Base-by-base conservation (phyloP, 1,139 yeast genomes). In the Zhuliangozyma parablackwelliae region DNA sequence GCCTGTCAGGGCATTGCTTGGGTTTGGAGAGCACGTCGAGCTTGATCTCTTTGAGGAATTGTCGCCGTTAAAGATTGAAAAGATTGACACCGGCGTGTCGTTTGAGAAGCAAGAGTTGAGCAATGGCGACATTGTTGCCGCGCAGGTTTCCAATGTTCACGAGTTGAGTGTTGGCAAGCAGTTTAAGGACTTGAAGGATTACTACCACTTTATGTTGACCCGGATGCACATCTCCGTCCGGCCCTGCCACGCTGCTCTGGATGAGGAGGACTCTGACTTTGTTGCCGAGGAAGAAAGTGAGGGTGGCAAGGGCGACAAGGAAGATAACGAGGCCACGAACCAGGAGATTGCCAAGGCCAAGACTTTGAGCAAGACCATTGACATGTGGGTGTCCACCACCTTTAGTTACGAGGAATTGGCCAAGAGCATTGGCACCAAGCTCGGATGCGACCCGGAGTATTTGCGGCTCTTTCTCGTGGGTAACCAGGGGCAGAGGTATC, bases 71-170 rank as follows among this genome's bases (percentile, higher is more conserved):
- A 75, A 77, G 53, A 69, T 87, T 35, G 86, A 82, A 29, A 54
- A 56, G 4, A 49, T 78, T 7, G 68, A 75, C 32, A 54, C 62
- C 4, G 53, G 58, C 6, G 59, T 64, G 30, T 65, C 84, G 0
- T 76, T 83, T 46, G 78, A 74, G 44, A 74, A 78, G 43, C 69
- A 78, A 28, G 97, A 89, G 53, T 60, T 90, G 28, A 72, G 73
- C 12, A 80, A 75, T 46, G 97, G 97, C 46, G 97, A 89, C 54
- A 84, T 90, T 20, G 59, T 90, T 11, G 69, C 85, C 24, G 73
- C 84, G 36, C 82, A 82, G 40, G 52, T 57, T 1, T 42, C 55
- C 1, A 51, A 60, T 32, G 51, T 48, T 1, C 47, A 48, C 9
- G 47, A 51, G 8, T 45, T 56, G 11, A 51, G 57, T 3, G 45